phyloP scores from a whole-genome alignment of 257 asterid species.

The Coffea eugenioides region DNA sequence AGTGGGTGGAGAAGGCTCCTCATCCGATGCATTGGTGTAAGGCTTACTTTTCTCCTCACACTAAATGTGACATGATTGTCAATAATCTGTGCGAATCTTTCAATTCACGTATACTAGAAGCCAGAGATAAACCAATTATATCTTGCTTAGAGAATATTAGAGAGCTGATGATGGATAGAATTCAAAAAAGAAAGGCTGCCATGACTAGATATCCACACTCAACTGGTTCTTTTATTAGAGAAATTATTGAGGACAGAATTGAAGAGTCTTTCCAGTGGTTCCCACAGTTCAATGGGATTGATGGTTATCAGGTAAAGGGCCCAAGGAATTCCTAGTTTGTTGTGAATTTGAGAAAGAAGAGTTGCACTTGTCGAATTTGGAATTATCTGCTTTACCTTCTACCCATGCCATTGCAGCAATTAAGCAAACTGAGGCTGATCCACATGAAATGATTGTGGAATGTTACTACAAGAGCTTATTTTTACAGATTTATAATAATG shows the following conservation, averaged over 20 bases:
- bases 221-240: neutral
- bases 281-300: neutral
- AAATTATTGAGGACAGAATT: neutral
- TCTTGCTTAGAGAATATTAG: neutral
- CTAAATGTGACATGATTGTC: neutral
- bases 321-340: neutral
- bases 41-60: neutral
- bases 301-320: neutral
- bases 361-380: neutral
- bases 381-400: neutral
- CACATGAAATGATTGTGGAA: neutral
- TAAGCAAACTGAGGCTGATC: neutral
- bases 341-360: no score
- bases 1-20: neutral
- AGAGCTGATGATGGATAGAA: neutral
- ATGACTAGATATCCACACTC: neutral
- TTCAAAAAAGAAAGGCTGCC: no score
- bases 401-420: neutral
- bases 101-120: neutral
- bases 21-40: neutral
- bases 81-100: neutral
- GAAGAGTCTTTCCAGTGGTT: neutral
- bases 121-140: neutral
- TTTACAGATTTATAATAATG: neutral
- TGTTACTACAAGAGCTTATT: neutral